Percentiles rank a stretch among this genome's conserved stretches.
Evolutionary conservation across 495 filamentous ascomycete species (phyloP).

Genomic region (Evernia prunastri): DNA sequence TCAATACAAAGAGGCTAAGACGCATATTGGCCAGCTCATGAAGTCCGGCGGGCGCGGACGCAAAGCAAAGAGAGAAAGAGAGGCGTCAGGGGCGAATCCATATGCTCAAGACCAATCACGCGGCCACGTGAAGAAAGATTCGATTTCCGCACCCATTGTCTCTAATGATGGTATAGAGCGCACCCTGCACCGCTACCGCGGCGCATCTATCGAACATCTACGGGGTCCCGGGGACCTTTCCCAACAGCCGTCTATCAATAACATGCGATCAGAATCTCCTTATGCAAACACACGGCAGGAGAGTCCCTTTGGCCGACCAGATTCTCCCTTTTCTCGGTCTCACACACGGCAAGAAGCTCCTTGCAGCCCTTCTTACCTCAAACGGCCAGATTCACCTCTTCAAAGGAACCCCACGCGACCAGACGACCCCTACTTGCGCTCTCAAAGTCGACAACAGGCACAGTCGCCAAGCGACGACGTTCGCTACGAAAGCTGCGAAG

Average conservation of each 20-base stretch:
- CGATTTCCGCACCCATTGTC: constrained; percentile 15
- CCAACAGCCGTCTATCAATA: neutral
- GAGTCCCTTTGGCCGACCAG: neutral
- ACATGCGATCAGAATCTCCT: neutral
- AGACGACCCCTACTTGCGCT: constrained; percentile 8
- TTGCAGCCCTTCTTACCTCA: constrained; percentile 4
- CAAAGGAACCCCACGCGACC: neutral
- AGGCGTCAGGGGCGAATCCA: constrained; percentile 6
- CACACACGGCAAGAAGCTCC: constrained; percentile 1
- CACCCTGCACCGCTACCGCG: constrained; percentile 17
- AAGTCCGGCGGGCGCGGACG: constrained; percentile 19
- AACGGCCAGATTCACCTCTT: neutral
- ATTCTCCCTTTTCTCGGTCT: constrained; percentile 3
- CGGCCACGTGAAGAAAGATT: constrained; percentile 16
- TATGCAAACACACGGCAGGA: neutral
- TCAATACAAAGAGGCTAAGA: constrained; percentile 27
- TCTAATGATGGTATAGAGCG: constrained; percentile 18
- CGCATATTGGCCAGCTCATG: constrained; percentile 27
- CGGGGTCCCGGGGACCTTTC: neutral
- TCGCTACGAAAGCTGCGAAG: constrained; percentile 5
- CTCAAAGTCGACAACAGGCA: constrained; percentile 9
- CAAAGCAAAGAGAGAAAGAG: constrained; percentile 14
- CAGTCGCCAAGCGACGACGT: neutral
- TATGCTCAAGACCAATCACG: constrained; percentile 18
- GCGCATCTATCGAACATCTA: constrained; percentile 3